Percentiles rank a stretch among this genome's conserved stretches.
phyloP scores from a whole-genome alignment of 768 basidiomycete species.

The Fomitopsis pulvina region DNA sequence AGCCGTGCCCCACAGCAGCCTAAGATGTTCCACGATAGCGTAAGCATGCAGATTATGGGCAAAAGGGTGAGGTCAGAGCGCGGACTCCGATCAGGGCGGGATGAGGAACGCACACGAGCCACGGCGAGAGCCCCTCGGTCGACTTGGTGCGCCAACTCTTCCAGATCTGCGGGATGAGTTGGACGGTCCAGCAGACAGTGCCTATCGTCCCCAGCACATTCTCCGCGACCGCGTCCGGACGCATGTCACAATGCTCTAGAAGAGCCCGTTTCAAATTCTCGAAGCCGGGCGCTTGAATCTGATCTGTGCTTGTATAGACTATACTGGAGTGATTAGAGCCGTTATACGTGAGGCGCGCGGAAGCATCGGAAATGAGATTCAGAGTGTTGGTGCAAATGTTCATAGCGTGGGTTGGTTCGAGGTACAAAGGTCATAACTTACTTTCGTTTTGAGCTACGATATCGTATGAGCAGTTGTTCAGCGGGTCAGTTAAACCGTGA shows the following conservation, averaged over 20 bases:
- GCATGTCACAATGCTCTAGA: constrained; percentile 24
- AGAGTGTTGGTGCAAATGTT: too few relatives aligned
- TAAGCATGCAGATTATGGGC: not conserved
- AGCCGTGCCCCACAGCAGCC: constrained; percentile 56
- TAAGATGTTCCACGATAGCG: constrained; percentile 14
- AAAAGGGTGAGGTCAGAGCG: not conserved
- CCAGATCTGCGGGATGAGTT: constrained; percentile 66
- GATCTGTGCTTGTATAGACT: too few relatives aligned
- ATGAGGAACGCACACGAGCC: constrained; percentile 43
- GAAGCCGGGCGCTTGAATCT: too few relatives aligned
- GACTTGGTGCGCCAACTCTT: constrained; percentile 65
- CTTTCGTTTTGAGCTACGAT: too few relatives aligned
- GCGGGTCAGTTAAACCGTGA: too few relatives aligned
- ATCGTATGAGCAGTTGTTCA: too few relatives aligned
- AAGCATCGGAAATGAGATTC: too few relatives aligned
- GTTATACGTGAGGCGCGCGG: too few relatives aligned
- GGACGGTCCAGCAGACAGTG: constrained; percentile 59
- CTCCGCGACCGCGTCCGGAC: constrained; percentile 46
- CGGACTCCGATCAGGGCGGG: not conserved
- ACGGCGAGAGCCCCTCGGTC: constrained; percentile 61
- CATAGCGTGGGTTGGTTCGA: too few relatives aligned
- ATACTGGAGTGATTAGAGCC: too few relatives aligned
- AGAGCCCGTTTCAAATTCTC: not conserved
- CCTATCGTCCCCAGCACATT: constrained; percentile 68
- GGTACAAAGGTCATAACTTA: too few relatives aligned